Evolutionary conservation across 2,329 filamentous ascomycete species (phyloP), one percentile per base, ranked within the genome.

Genomic region (Arthroderma sp.): DNA sequence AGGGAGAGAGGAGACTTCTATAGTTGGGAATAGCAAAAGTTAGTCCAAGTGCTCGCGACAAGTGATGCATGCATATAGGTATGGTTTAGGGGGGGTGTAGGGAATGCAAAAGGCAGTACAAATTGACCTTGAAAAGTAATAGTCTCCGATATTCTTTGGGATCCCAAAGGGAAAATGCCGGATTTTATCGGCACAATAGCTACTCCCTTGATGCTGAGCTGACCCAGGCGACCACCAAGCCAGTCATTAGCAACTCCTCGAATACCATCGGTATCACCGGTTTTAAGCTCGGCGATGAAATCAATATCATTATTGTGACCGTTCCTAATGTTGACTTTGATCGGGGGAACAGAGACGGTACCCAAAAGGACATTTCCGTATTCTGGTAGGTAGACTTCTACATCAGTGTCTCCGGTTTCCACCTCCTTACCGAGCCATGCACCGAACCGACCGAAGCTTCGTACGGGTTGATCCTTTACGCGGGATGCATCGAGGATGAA

Each of bases 221-320:
- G 71, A 7, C 78, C 74, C 47, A 96, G 68, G 44, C 78, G 80
- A 34, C 88, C 87, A 44, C 84, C 79, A 48, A 98, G 68, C 80
- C 86, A 96, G 61, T 94, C 83, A 60, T 91, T 86, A 39, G 85
- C 86, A 50, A 96, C 75, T 48, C 74, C 75, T 48, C 85, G 80
- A 53, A 95, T 78, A 4, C 80, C 82, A 44, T 87, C 78, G 9
- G 85, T 68, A 55, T 87, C 77, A 29, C 87, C 88, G 28, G 86
- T 82, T 33, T 74, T 68, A 34, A 96, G 65, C 49, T 91, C 80
- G 36, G 83, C 76, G 44, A 91, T 65, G 54, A 96, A 80, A 55
- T 95, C 84, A 46, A 96, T 69, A 46, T 76, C 68, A 2, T 85
- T 96, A 10, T 72, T 77, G 54, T 85, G 77, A 7, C 85, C 84